Evolutionary conservation across 345 rosid genomes (phyloP).

Genomic region (Gossypium rotundifolium): DNA sequence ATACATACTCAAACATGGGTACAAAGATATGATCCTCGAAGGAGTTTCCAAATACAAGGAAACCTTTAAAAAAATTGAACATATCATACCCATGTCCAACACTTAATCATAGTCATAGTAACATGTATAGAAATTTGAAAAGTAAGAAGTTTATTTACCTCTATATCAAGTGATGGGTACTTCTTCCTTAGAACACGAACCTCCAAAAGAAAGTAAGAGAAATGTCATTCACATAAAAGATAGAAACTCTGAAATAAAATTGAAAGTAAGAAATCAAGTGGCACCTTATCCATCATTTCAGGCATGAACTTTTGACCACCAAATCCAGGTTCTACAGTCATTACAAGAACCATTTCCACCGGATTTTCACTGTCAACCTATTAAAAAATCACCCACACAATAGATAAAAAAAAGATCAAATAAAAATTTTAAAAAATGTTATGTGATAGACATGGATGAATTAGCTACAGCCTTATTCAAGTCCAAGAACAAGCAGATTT

Average conservation of each 20-base stretch:
- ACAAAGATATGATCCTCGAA: no score
- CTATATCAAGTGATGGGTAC: constrained; percentile 79
- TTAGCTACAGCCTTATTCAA: neutral
- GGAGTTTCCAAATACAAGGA: no score
- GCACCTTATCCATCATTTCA: constrained; percentile 79
- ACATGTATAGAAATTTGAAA: neutral
- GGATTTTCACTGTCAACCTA: constrained; percentile 69
- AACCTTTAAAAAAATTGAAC: no score
- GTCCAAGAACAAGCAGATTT: neutral
- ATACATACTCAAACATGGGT: no score
- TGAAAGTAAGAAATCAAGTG: neutral
- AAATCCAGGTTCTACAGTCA: constrained; percentile 82
- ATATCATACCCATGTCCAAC: no score
- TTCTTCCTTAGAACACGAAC: constrained; percentile 57
- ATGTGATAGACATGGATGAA: no score
- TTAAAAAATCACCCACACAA: neutral
- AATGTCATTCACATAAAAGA: neutral
- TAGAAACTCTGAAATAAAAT: neutral
- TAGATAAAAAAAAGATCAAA: neutral
- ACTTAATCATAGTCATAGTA: no score
- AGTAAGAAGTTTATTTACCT: constrained; percentile 34
- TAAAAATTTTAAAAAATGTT: neutral
- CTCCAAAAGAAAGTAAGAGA: constrained; percentile 23
- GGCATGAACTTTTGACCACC: constrained; percentile 97
- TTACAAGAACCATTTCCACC: constrained; percentile 92